Base-by-base conservation (phyloP, 106 monocot species). In the Gastrodia elata region DNA sequence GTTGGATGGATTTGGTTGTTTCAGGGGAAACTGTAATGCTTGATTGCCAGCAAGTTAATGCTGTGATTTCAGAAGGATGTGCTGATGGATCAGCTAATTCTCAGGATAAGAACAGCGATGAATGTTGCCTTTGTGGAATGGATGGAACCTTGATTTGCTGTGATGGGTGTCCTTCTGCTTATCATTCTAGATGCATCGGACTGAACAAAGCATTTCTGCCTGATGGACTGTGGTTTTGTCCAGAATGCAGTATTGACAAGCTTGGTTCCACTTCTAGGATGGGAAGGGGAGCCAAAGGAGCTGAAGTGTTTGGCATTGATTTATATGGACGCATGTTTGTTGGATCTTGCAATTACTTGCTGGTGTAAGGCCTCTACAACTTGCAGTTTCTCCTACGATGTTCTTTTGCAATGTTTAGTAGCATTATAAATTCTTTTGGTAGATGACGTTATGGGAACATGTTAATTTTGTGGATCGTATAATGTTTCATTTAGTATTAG, bases 101-200 rank as follows among this genome's bases (percentile, higher is more conserved):
- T 43, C 38, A 70, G 27, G 94, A 94, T 80, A 82, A 77, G 34
- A 95, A 95, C 37, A 87, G 85, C 72, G 94, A 95, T 80, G 94
- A 91, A 68, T 95, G 94, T 70, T 36, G 75, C n/a, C 85, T 95
- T 38, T 95, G 91, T 81, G 85, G 89, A 30, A 95, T 95, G 94
- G 91, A 95, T 79, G 94, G 94, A 24, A 89, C 83, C 38, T 73
- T 95, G 40, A 75, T 95, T 49, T 95, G 94, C 57, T 91, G 94
- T 77, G 94, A 95, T 77, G 87, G 94, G 5, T 95, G 94, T 65
- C 94, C 94, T 46, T 91, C 88, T 6, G 91, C 89, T 26, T 95
- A 95, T 64, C 94, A 95, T 78, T 85, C 85, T 20, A 87, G 94
- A 82, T 95, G 94, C 75, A 95, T 95, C 79, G 94, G 94, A 11